Percentiles rank a stretch among this genome's conserved stretches.
phyloP scores from a whole-genome alignment of 192 early-diverging fungal species.

The Coemansia sp. region DNA sequence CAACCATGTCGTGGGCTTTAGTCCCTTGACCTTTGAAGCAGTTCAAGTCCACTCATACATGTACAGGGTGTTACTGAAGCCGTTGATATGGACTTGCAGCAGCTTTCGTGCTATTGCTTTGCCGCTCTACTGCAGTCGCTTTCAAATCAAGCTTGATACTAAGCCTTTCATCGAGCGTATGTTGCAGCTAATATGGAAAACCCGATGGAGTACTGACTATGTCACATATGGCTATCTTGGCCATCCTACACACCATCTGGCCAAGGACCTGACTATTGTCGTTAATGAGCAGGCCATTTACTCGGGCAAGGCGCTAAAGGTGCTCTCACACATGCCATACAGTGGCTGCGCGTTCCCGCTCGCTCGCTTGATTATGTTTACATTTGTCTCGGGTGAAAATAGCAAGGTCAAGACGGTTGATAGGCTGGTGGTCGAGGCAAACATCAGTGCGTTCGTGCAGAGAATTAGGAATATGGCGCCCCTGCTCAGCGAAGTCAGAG shows the following conservation, averaged over 20 bases:
- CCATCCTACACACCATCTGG: neutral
- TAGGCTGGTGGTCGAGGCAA: neutral
- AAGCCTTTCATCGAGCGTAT: neutral
- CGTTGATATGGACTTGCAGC: neutral
- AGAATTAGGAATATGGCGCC: neutral
- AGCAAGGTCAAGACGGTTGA: neutral
- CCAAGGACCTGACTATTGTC: neutral
- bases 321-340: neutral
- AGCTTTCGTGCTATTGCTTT: neutral
- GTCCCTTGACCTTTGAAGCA: neutral
- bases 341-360: neutral
- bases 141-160: neutral
- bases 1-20: neutral
- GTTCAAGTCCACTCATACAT: neutral
- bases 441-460: neutral
- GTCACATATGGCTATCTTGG: neutral
- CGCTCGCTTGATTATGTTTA: neutral
- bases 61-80: neutral
- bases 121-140: neutral
- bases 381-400: neutral
- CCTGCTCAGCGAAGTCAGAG: neutral
- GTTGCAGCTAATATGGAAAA: neutral
- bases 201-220: neutral
- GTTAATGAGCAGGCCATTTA: neutral
- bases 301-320: neutral